Evolutionary conservation across 2,329 filamentous ascomycete genomes (phyloP).

Genomic region (Cladobotryum protrusum): DNA sequence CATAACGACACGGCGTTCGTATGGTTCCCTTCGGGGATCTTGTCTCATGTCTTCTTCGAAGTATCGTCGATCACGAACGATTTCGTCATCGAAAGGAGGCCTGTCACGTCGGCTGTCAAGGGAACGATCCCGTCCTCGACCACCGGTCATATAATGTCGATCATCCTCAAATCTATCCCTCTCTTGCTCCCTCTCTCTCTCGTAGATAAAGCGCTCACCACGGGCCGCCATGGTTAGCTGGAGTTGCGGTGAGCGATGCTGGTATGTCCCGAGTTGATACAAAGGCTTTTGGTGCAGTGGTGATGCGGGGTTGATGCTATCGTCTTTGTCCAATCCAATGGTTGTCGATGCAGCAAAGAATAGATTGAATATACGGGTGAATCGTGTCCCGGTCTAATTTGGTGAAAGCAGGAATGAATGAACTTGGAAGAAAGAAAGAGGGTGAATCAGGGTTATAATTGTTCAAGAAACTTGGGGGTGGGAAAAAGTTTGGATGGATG

Average conservation of each 20-base stretch:
- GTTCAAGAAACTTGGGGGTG: no score
- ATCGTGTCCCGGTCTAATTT: neutral
- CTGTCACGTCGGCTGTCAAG: slow-evolving; percentile 28
- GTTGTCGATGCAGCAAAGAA: neutral
- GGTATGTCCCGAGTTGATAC: neutral
- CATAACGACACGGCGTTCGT: slow-evolving; percentile 51
- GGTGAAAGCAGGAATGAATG: neutral
- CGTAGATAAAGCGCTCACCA: slow-evolving; percentile 33
- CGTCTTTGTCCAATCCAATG: no score
- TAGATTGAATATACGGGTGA: no score
- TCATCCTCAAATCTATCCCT: slow-evolving; percentile 51
- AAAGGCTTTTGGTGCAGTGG: no score
- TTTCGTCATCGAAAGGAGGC: slow-evolving; percentile 39
- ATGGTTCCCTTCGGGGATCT: slow-evolving; percentile 22
- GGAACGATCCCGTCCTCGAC: slow-evolving; percentile 38
- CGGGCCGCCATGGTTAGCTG: slow-evolving; percentile 12
- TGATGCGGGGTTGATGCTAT: no score
- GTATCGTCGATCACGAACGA: slow-evolving; percentile 44
- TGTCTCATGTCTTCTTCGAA: slow-evolving; percentile 48
- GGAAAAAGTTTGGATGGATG: neutral
- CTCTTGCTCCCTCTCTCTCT: slow-evolving; percentile 28
- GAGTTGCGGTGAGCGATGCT: neutral
- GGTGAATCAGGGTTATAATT: neutral
- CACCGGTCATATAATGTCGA: slow-evolving; percentile 34
- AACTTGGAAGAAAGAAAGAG: neutral